Evolutionary conservation across 2,329 filamentous ascomycete species (phyloP), one percentile per base, ranked within the genome.

Genomic region (Aureobasidium sp.): DNA sequence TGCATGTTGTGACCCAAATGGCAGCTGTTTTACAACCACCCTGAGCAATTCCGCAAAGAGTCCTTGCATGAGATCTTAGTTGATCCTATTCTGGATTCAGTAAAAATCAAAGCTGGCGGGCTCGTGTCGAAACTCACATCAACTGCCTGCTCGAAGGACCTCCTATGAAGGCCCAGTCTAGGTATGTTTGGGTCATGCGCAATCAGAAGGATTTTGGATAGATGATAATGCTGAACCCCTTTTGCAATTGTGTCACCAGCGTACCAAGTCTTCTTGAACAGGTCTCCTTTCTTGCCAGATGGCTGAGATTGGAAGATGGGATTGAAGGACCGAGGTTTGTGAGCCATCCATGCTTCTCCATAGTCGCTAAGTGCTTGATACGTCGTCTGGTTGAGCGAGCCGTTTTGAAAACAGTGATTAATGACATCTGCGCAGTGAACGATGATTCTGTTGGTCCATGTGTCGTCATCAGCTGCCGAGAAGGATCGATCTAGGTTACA

Each of bases 351-450:
- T 26, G 73, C 71, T 36, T 74, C 69, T 56, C 78, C 77, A 62
- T 79, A 80, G 6, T 76, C 70, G 12, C 77, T 71, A 13, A 86
- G 72, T 27, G 76, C 73, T 7, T 70, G 72, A 75, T 82, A 84
- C 24, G 69, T 64, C 5, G 63, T 65, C 47, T 61, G 65, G 63
- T 73, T 65, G 68, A 69, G 65, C 26, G 72, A 69, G 17, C 67
- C 69, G 17, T 77, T 73, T 1, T 79, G 78, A 66, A 86, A 87
- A 69, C 85, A 87, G 67, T 81, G 85, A 64, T 85, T 83, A 15
- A 87, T 73, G 1, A 87, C 82, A 65, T 87, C 83, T 17, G 84
- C 84, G 60, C 84, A 84, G 66, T 85, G 82, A 3, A 85, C 79
- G 0, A 87, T 79, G 17, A 84, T 82, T 20, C 84, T 24, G 29